Conservation (phyloP, 2,329 filamentous ascomycete species). For the Trichoderma arundinaceum region DNA sequence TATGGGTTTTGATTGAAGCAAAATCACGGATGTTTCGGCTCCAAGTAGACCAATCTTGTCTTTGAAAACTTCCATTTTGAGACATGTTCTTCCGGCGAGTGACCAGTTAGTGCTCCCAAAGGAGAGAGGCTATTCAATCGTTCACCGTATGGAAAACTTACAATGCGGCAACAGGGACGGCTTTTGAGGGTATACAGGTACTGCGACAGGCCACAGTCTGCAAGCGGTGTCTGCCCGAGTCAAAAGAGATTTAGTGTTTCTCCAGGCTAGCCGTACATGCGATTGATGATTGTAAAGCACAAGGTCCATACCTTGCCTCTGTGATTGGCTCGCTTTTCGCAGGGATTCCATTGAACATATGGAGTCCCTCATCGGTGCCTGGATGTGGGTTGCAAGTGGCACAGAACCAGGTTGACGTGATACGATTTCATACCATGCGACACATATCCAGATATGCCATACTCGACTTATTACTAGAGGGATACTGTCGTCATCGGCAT, state of each 20-base stretch:
- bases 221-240: too few relatives aligned
- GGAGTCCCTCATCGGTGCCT: slow-evolving; percentile 17
- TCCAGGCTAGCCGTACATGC: not conserved
- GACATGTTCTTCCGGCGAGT: not conserved
- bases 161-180: not conserved
- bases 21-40: slow-evolving; percentile 26
- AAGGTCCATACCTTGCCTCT: not conserved
- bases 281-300: not conserved
- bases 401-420: not conserved
- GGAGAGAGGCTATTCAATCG: not conserved
- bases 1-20: slow-evolving; percentile 3
- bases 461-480: not conserved
- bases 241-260: not conserved
- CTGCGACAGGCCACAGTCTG: not conserved
- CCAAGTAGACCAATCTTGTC: slow-evolving; percentile 7
- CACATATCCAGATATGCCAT: not conserved
- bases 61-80: slow-evolving; percentile 7
- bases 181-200: not conserved
- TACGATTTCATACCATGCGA: slow-evolving; percentile 1
- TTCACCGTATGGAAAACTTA: not conserved
- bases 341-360: slow-evolving; percentile 10
- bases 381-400: not conserved
- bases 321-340: not conserved
- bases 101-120: not conserved
- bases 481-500: not conserved